Percentiles rank a stretch among this genome's conserved stretches.
phyloP scores from a whole-genome alignment of 805 yeast species.

The Kuraishia piskuri region DNA sequence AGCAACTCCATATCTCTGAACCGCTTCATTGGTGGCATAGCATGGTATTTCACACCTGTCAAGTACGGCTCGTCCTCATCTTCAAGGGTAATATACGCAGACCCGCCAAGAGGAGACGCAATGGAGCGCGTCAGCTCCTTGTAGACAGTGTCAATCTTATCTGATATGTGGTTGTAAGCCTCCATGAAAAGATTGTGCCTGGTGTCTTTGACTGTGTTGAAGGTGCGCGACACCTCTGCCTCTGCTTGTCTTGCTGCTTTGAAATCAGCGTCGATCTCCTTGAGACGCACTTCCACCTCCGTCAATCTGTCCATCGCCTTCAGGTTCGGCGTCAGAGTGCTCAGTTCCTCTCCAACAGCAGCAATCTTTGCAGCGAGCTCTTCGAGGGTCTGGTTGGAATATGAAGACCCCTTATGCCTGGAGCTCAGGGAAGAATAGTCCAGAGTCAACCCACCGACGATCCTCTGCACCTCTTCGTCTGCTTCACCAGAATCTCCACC shows the following conservation, averaged over 20 bases:
- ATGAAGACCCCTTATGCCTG: constrained; percentile 29
- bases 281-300: constrained; percentile 55
- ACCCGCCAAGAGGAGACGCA: constrained; percentile 77
- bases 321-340: constrained; percentile 63
- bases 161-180: constrained; percentile 72
- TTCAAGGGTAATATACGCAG: constrained; percentile 82
- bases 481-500: constrained; percentile 25
- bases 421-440: constrained; percentile 43
- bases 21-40: constrained; percentile 93
- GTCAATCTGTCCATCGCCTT: constrained; percentile 71
- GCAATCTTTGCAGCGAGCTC: constrained; percentile 31
- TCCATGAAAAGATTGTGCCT: constrained; percentile 58
- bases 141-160: constrained; percentile 65
- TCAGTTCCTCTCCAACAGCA: constrained; percentile 26
- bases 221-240: constrained; percentile 40
- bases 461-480: constrained; percentile 13
- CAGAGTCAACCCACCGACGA: constrained; percentile 39
- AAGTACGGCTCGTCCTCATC: constrained; percentile 86
- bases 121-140: constrained; percentile 74
- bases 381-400: constrained; percentile 17
- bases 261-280: constrained; percentile 58
- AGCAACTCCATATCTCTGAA: constrained; percentile 87
- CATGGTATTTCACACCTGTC: constrained; percentile 81
- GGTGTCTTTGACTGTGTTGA: constrained; percentile 46
- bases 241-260: constrained; percentile 54